Evolutionary conservation across 768 basidiomycete genomes (phyloP).

Genomic region (Hygrophorus pudorinus): DNA sequence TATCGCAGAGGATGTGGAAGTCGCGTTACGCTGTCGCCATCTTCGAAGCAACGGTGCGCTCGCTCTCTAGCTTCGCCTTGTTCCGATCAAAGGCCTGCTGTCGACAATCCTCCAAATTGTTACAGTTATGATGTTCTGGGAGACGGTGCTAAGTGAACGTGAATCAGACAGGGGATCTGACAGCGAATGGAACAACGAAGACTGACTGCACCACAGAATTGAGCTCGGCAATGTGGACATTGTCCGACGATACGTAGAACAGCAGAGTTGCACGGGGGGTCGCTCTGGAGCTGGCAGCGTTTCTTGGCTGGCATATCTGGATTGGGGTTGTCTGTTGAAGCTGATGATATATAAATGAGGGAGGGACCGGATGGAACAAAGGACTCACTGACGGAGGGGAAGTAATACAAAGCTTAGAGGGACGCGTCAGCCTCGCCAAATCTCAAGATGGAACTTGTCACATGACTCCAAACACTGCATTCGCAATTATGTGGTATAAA

Average conservation of each 20-base stretch:
- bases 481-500: too few relatives aligned
- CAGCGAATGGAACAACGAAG: background rate
- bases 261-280: slow-evolving; percentile 63
- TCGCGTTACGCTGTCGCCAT: slow-evolving; percentile 60
- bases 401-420: too few relatives aligned
- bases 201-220: slow-evolving; percentile 73
- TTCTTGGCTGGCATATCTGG: slow-evolving; percentile 70
- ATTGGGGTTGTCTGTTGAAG: slow-evolving; percentile 2
- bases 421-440: background rate
- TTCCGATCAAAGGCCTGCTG: slow-evolving; percentile 84
- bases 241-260: slow-evolving; percentile 78
- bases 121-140: slow-evolving; percentile 82
- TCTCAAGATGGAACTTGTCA: background rate
- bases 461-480: too few relatives aligned
- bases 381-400: too few relatives aligned
- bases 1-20: too few relatives aligned
- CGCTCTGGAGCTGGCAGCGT: slow-evolving; percentile 64
- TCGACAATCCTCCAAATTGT: slow-evolving; percentile 73
- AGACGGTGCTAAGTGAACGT: slow-evolving; percentile 58
- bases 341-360: slow-evolving; percentile 6
- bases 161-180: slow-evolving; percentile 6
- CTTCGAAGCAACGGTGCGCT: slow-evolving; percentile 81
- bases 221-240: slow-evolving; percentile 68
- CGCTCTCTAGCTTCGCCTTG: slow-evolving; percentile 80
- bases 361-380: background rate